These are phyloP conservation scores for Proliferodiscus dingleyae DNA, from an alignment of 2,329 filamentous ascomycete species.

Conservation along the genomic window DNA sequence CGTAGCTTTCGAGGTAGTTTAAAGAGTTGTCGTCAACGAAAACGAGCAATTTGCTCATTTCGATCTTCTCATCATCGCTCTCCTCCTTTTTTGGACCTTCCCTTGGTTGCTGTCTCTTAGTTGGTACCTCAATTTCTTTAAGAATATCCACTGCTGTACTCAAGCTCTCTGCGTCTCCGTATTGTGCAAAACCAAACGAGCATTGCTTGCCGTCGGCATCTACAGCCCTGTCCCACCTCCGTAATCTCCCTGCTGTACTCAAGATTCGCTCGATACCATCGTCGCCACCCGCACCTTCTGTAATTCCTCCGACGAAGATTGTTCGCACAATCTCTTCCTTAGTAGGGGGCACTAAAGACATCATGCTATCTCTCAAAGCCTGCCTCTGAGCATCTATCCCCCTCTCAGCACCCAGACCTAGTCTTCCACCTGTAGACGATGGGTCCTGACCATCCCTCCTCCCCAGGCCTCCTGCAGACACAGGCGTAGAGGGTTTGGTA, in stretches of 20 bases:
- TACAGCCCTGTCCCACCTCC: conserved; percentile 79
- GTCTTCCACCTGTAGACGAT: conserved; percentile 33
- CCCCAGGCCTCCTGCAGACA: conserved; percentile 35
- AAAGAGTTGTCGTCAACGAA: conserved; percentile 77
- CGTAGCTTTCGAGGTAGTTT: conserved; percentile 81
- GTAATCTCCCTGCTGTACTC: conserved; percentile 68
- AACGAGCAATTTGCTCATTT: conserved; percentile 67
- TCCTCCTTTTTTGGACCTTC: conserved; percentile 37
- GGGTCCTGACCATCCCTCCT: conserved; percentile 44
- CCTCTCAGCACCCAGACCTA: conserved; percentile 33
- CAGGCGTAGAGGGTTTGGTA: conserved; percentile 49
- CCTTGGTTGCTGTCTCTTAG: conserved; percentile 63
- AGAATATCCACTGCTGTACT: conserved; percentile 81
- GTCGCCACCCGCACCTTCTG: conserved; percentile 71
- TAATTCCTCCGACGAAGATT: conserved; percentile 83
- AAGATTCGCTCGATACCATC: conserved; percentile 76
- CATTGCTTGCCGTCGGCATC: conserved; percentile 71
- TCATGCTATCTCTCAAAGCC: conserved; percentile 61
- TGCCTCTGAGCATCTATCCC: conserved; percentile 64
- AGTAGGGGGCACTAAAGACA: conserved; percentile 74
- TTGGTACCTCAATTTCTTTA: conserved; percentile 74
- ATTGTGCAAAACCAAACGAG: conserved; percentile 93
- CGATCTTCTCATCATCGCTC: conserved; percentile 40
- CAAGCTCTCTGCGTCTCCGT: conserved; percentile 84
- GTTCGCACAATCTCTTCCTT: conserved; percentile 88